Evolutionary conservation across 2,329 filamentous ascomycete genomes (phyloP), one percentile per base, ranked within the genome.

Genomic region (Colletotrichum chrysophilum): DNA sequence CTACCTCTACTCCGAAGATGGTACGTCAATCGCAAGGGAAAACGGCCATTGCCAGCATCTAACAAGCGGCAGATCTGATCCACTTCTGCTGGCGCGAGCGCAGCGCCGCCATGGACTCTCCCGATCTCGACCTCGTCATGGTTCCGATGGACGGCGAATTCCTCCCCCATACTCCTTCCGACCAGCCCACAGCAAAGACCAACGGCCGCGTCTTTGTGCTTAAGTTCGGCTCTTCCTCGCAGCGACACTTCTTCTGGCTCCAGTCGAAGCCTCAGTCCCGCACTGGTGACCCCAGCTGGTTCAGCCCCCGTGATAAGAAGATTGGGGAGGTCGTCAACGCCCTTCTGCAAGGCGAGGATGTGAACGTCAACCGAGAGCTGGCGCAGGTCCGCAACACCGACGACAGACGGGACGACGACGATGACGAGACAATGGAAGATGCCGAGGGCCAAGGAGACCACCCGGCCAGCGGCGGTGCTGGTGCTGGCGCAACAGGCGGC

Each of bases 31-130:
- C 10, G n/a, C 32, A 14, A 21, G 24, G 14, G 36, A 58, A 43
- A 7, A n/a, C n/a, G n/a, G n/a, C 65, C 34, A 26, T 64, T 4
- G 14, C 8, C 32, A 24, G 28, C 28, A 21, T 26, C 48, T 76
- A 71, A 71, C 21, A 16, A 61, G 36, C 66, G 18, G 32, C 78
- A 96, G 94, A 98, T 68, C 91, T 99, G 76, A 90, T 98, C 76
- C 96, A 98, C 88, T 98, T 99, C 87, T 98, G 96, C 91, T 99
- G 97, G 97, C 94, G 96, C 79, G 93, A 95, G 81, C 94, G 97
- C 79, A 90, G 89, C 79, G 91, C 92, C 74, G 88, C 93, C 26
- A 86, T 95, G 79, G 91, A 94, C 77, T 87, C 94, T 75, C 94
- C 96, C 74, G 94, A 97, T 76, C 87, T 98, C 77, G 96, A 99